A percentile compares a stretch with the other conserved stretches of the same genome.
Evolutionary conservation across 2,329 filamentous ascomycete genomes (phyloP).

Genomic region (Alternaria angustiovoidea): DNA sequence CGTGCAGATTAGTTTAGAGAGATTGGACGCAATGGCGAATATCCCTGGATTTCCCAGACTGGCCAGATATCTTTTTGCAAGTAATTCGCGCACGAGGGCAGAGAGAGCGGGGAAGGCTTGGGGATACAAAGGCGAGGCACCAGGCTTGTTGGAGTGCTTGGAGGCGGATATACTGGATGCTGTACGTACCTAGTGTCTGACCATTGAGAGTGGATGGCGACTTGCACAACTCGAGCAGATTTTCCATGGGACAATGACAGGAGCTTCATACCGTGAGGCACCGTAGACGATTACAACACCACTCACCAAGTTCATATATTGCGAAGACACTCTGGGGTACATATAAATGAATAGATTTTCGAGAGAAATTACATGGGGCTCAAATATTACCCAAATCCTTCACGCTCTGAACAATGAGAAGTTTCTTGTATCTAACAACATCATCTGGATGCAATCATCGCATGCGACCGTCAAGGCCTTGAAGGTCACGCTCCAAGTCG

Average conservation of each 20-base stretch:
- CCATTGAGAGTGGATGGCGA: not conserved
- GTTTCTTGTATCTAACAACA: conserved; percentile 18
- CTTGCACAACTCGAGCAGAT: not conserved
- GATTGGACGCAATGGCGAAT: conserved; percentile 38
- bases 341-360: not conserved
- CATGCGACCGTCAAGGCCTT: conserved; percentile 52
- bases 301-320: not conserved
- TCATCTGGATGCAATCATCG: conserved; percentile 17
- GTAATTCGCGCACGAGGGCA: conserved; percentile 66
- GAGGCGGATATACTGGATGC: conserved; percentile 34
- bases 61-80: conserved; percentile 47
- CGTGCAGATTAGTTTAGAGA: conserved; percentile 30
- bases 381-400: conserved; percentile 5
- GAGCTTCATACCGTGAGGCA: not conserved
- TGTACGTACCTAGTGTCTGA: not conserved
- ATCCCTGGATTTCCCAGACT: conserved; percentile 29
- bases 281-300: not conserved
- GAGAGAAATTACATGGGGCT: conserved; percentile 10
- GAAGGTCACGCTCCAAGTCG: conserved; percentile 58
- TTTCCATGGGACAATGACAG: not conserved
- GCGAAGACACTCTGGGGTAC: not conserved
- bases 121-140: conserved; percentile 55
- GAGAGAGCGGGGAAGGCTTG: conserved; percentile 62
- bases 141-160: conserved; percentile 57
- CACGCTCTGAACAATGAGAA: conserved; percentile 13